Evolutionary conservation across 176 grass and related monocot species (phyloP).

Genomic region (Canna indica): DNA sequence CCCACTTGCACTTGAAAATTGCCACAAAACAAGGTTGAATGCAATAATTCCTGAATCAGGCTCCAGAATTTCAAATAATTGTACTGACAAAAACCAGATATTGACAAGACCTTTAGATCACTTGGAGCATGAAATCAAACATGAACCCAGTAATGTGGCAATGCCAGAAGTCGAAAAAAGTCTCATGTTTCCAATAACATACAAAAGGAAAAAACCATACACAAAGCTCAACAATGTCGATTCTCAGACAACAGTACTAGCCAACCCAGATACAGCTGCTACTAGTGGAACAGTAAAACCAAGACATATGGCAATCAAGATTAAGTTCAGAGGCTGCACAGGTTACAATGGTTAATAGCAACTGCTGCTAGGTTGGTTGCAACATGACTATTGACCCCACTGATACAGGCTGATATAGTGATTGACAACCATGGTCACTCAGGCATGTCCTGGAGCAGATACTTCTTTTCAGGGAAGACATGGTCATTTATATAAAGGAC

Average conservation of each 20-base stretch:
- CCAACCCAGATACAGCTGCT: neutral
- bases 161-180: neutral
- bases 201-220: constrained; percentile 14
- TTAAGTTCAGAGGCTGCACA: constrained; percentile 15
- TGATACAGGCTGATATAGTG: neutral
- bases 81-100: neutral
- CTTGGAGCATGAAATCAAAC: neutral
- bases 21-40: neutral
- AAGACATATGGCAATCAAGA: constrained; percentile 12
- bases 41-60: neutral
- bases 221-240: constrained; percentile 3
- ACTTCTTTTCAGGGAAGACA: neutral
- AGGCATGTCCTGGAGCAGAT: neutral
- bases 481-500: neutral
- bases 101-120: constrained; percentile 1
- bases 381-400: neutral
- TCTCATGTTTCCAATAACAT: constrained; percentile 13
- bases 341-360: neutral
- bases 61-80: neutral
- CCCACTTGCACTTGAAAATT: neutral
- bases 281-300: constrained; percentile 5
- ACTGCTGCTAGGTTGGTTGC: neutral
- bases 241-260: neutral
- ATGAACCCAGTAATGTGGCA: neutral
- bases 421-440: neutral